A percentile compares a stretch with the other conserved stretches of the same genome.
These are phyloP conservation scores for Silene conica DNA, from an alignment of 148 eudicot genomes.

Conservation along the genomic window DNA sequence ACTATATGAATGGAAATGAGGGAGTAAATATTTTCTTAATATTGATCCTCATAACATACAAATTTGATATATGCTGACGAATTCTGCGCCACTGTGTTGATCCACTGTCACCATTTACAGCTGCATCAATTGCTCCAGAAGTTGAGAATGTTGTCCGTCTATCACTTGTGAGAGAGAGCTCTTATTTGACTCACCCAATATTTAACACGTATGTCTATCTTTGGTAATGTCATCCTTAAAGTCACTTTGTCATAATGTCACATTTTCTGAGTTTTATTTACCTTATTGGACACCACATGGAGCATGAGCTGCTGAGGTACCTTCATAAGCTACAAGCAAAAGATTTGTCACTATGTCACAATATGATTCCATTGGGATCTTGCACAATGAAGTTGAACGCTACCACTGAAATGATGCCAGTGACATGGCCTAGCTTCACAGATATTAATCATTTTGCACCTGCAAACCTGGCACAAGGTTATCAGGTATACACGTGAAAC, in stretches of 20 bases:
- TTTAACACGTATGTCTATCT: slow-evolving; percentile 74
- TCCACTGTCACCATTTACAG: slow-evolving; percentile 59
- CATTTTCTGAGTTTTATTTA: slow-evolving; percentile 22
- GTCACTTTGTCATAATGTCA: background rate
- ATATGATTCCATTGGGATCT: slow-evolving; percentile 98
- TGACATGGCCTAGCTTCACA: slow-evolving; percentile 79
- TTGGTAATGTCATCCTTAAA: slow-evolving; percentile 8
- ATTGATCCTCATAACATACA: background rate
- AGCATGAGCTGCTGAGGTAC: slow-evolving; percentile 95
- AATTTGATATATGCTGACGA: slow-evolving; percentile 8
- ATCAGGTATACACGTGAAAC: slow-evolving; percentile 48
- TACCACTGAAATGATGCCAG: slow-evolving; percentile 98
- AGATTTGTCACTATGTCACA: slow-evolving; percentile 96
- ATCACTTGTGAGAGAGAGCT: slow-evolving; percentile 72
- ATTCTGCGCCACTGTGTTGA: background rate
- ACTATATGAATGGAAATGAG: background rate
- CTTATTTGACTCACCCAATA: slow-evolving; percentile 75
- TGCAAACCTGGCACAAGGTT: slow-evolving; percentile 74
- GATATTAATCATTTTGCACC: slow-evolving; percentile 95
- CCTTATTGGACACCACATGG: slow-evolving; percentile 77
- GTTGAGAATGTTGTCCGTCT: slow-evolving; percentile 65
- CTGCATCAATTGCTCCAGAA: slow-evolving; percentile 79
- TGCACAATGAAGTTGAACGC: slow-evolving; percentile 99
- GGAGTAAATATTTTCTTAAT: background rate
- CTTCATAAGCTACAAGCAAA: slow-evolving; percentile 69